Base-by-base conservation (phyloP, 2,329 filamentous ascomycete genomes). In the Venturia oleaginea region DNA sequence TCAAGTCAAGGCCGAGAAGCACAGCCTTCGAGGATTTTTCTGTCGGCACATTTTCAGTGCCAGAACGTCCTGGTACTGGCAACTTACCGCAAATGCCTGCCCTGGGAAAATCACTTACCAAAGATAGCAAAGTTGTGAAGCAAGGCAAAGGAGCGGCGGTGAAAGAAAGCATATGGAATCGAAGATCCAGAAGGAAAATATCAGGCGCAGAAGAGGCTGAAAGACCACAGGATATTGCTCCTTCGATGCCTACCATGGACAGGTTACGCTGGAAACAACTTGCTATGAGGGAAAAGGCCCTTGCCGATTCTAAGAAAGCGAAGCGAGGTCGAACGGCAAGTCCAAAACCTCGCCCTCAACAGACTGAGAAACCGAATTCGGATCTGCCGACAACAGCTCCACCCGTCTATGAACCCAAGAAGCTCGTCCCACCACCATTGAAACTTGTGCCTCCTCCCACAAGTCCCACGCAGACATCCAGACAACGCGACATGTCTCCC, bases 161-260 rank as follows among this genome's bases (percentile, higher is more conserved):
- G 30, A 57, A 34, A 57, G 51, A 57, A 22, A 34, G 51, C 19
- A 57, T 57, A 57, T 57, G 51, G 51, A 57, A 57, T 37, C 51
- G 27, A 34, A 32, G 51, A 32, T 57, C 17, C 4, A 57, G 51
- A 30, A 57, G 51, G 15, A 57, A 57, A 30, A 57, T 30, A 27
- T n/a, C 7, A 57, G 30, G 51, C 30, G 51, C 30, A 8, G 27
- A 32, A 34, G 51, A 34, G 51, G 30, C 51, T 19, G 51, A 57
- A 30, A 57, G 24, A 13, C 30, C 6, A n/a, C 34, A 57, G 51
- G 27, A 57, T n/a, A 3, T n/a, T 22, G 7, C 19, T 5, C n/a
- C 10, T 34, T 34, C 51, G 15, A 57, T 57, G 51, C 27, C 51
- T 2, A 37, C 32, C 42, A 27, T 32, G 22, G 59, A 60, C 15